Percentiles rank a stretch among this genome's conserved stretches.
These are phyloP conservation scores for Sparassis latifolia DNA, from an alignment of 1,284 basidiomycete species.

Conservation along the genomic window DNA sequence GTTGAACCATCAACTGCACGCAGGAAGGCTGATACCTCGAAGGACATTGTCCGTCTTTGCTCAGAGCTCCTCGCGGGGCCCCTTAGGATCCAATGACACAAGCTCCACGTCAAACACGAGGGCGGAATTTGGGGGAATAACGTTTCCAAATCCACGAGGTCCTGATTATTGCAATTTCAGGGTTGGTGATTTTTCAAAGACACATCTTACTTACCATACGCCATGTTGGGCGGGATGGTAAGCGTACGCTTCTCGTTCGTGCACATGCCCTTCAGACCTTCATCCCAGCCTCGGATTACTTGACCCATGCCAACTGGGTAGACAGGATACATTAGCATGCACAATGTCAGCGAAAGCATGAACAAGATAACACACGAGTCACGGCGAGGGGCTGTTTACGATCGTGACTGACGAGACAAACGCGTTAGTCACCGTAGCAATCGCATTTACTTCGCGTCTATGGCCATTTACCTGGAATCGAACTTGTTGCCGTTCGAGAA, in stretches of 20 bases:
- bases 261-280: conserved; percentile 82
- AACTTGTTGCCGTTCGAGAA: conserved; percentile 72
- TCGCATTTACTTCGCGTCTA: neutral
- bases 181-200: neutral
- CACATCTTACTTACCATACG: conserved; percentile 61
- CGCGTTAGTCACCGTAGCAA: neutral
- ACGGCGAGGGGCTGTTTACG: conserved; percentile 62
- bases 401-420: conserved; percentile 43
- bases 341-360: neutral
- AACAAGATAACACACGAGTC: conserved; percentile 43
- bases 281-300: conserved; percentile 81
- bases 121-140: conserved; percentile 81
- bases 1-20: too few relatives aligned
- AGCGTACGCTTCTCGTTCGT: conserved; percentile 87
- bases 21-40: too few relatives aligned
- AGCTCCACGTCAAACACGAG: conserved; percentile 90
- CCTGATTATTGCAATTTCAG: conserved; percentile 36
- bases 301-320: conserved; percentile 69
- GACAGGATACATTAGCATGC: neutral
- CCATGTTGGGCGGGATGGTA: conserved; percentile 73
- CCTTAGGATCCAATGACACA: conserved; percentile 39
- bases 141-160: conserved; percentile 62
- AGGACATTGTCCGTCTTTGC: too few relatives aligned
- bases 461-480: conserved; percentile 64
- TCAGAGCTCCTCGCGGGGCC: conserved; percentile 33